Base-by-base conservation (phyloP, 2,329 filamentous ascomycete species). In the Exophiala sp. region DNA sequence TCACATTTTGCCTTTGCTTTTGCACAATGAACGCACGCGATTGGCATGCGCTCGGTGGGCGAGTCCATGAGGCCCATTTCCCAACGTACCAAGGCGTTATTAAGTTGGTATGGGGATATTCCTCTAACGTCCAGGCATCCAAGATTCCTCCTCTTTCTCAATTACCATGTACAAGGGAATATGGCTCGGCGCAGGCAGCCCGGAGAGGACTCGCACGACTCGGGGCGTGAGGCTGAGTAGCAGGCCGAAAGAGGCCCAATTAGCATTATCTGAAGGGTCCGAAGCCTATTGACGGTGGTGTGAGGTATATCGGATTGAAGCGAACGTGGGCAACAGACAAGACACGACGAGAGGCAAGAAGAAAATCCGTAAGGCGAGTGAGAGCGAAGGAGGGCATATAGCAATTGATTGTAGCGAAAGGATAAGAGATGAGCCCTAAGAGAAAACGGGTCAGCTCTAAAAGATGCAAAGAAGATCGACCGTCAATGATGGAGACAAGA, bases 1-100 rank as follows among this genome's bases (percentile, higher is more conserved):
- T 65, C 63, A 54, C 63, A 65, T 56, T 64, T 65, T 40, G 63
- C 63, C 46, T 65, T 65, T 21, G 63, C 63, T 43, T 65, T 65
- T 33, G 63, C 63, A 45, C 63, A 65, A 42, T 62, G 57, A 21
- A 63, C 57, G 46, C 63, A 65, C 9, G 63, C 63, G 47, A 65
- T 65, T 1, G 62, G 60, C 60, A 63, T 60, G 47, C 61, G 60
- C 54, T 64, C 63, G 12, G 52, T 62, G 6, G 60, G 60, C 14
- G 61, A 62, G 44, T 64, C 62, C 62, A 64, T 56, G 29, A 6
- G 40, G 49, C 32, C 21, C 35, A 24, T 11, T n/a, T 53, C 36
- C 36, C n/a, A 32, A 14, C 38, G 34, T 50, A 12, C 54, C 14
- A 21, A 29, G 34, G 21, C 24, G 24, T 29, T 12, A 29, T 32